phyloP scores from a whole-genome alignment of 192 early-diverging fungal genomes.

The Coemansia pectinata region DNA sequence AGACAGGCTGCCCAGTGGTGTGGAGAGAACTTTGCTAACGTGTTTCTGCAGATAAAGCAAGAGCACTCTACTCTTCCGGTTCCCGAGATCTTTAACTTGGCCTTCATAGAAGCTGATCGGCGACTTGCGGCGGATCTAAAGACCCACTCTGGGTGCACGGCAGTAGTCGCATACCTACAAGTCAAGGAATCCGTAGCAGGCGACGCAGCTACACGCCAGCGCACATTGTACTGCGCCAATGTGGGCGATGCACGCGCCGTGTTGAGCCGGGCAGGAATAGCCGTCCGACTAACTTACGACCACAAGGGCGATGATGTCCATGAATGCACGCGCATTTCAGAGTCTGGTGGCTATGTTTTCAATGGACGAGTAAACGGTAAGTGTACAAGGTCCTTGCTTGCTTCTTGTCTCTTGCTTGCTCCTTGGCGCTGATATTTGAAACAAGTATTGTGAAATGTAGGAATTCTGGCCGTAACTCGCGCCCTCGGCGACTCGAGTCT shows the following conservation, averaged over 20 bases:
- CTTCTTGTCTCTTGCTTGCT: not conserved
- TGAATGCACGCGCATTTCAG: slow-evolving; percentile 89
- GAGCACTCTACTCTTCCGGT: slow-evolving; percentile 61
- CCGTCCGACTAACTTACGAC: slow-evolving; percentile 91
- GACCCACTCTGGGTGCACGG: slow-evolving; percentile 89
- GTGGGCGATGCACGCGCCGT: slow-evolving; percentile 97
- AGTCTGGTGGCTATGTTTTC: slow-evolving; percentile 95
- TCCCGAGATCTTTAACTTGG: slow-evolving; percentile 77
- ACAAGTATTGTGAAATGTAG: slow-evolving; percentile 35
- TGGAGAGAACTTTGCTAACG: slow-evolving; percentile 79
- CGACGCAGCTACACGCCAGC: slow-evolving; percentile 13
- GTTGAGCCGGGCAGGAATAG: slow-evolving; percentile 78
- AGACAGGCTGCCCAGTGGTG: slow-evolving; percentile 95
- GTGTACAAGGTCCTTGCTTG: slow-evolving; percentile 12
- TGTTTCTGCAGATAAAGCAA: slow-evolving; percentile 64
- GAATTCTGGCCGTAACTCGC: slow-evolving; percentile 94
- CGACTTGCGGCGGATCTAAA: slow-evolving; percentile 77
- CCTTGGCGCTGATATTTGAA: not conserved
- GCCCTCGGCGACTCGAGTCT: slow-evolving; percentile 93
- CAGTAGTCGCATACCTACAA: slow-evolving; percentile 76
- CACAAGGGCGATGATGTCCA: slow-evolving; percentile 93
- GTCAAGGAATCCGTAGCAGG: slow-evolving; percentile 14
- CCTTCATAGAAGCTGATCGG: slow-evolving; percentile 82
- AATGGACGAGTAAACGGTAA: slow-evolving; percentile 93
- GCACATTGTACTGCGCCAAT: slow-evolving; percentile 87